Evolutionary conservation across 78 protist genomes (phyloP).

Genomic region (Guillardia theta): DNA sequence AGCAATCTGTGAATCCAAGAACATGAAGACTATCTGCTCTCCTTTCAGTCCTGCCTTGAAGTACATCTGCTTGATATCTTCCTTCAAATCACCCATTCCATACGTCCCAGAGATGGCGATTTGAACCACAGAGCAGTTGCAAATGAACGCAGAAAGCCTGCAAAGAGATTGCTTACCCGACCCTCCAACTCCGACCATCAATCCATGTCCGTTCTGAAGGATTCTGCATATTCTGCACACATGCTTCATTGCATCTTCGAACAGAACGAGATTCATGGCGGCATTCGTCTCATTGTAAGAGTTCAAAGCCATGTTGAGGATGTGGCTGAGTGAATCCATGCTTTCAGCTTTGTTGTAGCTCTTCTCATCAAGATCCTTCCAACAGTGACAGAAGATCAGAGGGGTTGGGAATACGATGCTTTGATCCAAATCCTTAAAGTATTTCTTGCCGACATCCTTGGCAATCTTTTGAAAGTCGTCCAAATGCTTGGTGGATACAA

Average conservation of each 20-base stretch:
- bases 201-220: constrained; percentile 59
- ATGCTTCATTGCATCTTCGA: constrained; percentile 69
- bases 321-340: background rate
- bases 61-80: constrained; percentile 58
- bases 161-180: constrained; percentile 70
- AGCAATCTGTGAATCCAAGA: constrained; percentile 68
- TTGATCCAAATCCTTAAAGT: constrained; percentile 34
- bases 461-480: constrained; percentile 42
- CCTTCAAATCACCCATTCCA: constrained; percentile 51
- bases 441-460: constrained; percentile 37
- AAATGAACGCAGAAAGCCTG: constrained; percentile 53
- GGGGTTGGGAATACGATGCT: constrained; percentile 41
- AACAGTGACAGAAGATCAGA: constrained; percentile 45
- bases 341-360: background rate
- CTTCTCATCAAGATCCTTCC: constrained; percentile 43
- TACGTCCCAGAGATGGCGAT: constrained; percentile 51
- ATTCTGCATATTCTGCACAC: constrained; percentile 63
- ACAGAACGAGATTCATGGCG: constrained; percentile 68
- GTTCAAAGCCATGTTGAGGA: constrained; percentile 33
- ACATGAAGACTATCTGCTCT: constrained; percentile 45
- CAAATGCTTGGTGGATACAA: background rate
- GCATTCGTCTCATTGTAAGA: constrained; percentile 55
- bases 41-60: constrained; percentile 53
- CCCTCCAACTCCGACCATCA: constrained; percentile 79
- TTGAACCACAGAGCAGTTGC: constrained; percentile 42